These are phyloP conservation scores for Fraxinus cuspidata DNA, from an alignment of 257 asterid genomes.

Conservation along the genomic window DNA sequence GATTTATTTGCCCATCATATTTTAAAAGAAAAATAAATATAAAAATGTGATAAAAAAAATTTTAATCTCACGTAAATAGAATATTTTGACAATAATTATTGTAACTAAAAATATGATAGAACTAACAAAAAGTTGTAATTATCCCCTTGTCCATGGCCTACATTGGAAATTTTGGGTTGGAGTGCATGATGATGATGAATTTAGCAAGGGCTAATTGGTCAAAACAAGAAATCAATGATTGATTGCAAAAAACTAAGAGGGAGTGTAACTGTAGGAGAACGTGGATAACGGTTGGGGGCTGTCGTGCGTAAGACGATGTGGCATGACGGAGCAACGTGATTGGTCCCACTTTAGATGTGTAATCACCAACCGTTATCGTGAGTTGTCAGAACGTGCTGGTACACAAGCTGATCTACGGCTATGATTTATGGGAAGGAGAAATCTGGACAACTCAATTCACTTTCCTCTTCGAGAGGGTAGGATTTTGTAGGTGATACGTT, in stretches of 20 bases:
- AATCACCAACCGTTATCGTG: slow-evolving; percentile 53
- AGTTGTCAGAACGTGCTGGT: slow-evolving; percentile 13
- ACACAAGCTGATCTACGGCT: not conserved
- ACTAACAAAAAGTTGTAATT: too few relatives aligned
- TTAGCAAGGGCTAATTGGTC: slow-evolving; percentile 38
- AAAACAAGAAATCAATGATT: slow-evolving; percentile 23
- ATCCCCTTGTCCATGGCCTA: not conserved
- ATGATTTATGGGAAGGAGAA: not conserved
- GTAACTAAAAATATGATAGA: too few relatives aligned
- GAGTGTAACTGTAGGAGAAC: slow-evolving; percentile 49
- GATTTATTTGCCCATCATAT: too few relatives aligned
- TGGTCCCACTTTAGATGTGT: slow-evolving; percentile 57
- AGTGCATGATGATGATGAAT: not conserved
- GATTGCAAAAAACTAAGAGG: slow-evolving; percentile 5
- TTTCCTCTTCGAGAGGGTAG: not conserved
- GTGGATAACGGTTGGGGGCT: slow-evolving; percentile 38
- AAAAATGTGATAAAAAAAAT: too few relatives aligned
- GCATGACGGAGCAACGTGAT: slow-evolving; percentile 63
- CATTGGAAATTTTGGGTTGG: not conserved
- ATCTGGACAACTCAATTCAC: not conserved
- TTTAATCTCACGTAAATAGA: too few relatives aligned
- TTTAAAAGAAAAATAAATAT: too few relatives aligned
- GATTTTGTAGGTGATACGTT: not conserved
- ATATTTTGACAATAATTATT: too few relatives aligned
- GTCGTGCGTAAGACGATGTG: slow-evolving; percentile 49